Evolutionary conservation across 2,329 filamentous ascomycete genomes (phyloP), one percentile per base, ranked within the genome.

Genomic region (Hypoxylon sp.): DNA sequence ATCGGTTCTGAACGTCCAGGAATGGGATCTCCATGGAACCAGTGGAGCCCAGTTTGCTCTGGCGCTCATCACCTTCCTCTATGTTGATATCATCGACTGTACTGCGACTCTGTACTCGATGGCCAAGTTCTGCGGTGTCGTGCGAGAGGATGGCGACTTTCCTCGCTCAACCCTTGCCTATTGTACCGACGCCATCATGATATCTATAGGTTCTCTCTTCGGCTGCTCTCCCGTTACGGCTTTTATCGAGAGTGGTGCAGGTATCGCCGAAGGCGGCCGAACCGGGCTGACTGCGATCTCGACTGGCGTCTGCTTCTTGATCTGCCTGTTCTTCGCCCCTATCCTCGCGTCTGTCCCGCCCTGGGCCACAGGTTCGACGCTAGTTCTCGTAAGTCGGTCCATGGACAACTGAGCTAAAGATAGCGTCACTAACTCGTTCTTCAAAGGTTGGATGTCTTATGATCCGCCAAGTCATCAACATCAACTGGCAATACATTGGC

Each of bases 111-210:
- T 92, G 31, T 92, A 91, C 75, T 89, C 88, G n/a, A 92, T 92
- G 89, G 89, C 89, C 1, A 86, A 88, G 18, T 91, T 91, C 75
- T 87, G 84, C 60, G 85, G 86, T 23, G 82, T 83, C 40, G 84
- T 89, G 64, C 81, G 88, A 64, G 80, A 83, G 41, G 85, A 88
- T 2, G 86, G 88, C n/a, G 91, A 96, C 71, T 97, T 97, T 62
- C 91, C 93, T 48, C 88, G 91, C 35, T 93, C 90, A 2, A 91
- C 92, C 0, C 77, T 94, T 26, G 92, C 92, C 1, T 92, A 91
- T 72, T 88, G 83, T 66, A 85, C 84, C 3, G 89, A 92, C 63
- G 88, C 89, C 1, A 74, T 87, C 11, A 87, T 86, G 58, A 90
- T 92, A 62, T 89, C 88, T 0, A 83, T 92, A 45, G 88, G 88